Evolutionary conservation across 1,284 basidiomycete genomes (phyloP), one percentile per base, ranked within the genome.

Genomic region (Salmacisia buchloeana): DNA sequence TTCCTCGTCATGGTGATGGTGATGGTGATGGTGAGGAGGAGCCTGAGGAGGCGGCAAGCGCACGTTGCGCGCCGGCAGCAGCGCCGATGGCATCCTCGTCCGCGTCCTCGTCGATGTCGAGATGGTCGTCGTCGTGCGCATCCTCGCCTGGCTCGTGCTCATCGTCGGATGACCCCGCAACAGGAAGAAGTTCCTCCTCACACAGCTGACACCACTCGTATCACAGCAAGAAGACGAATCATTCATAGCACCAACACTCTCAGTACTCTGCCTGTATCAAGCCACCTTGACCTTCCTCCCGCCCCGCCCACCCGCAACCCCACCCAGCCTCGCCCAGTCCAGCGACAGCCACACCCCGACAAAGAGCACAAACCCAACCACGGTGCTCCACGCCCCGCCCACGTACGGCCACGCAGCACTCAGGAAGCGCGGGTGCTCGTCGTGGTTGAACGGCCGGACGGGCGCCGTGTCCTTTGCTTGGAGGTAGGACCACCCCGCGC

Each of bases 371-470:
- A 96, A 96, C 0, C 85, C 91, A 0, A 86, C 80, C 69, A 89
- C 89, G 0, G 92, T 94, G 81, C 89, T 91, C 74, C 93, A 86
- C 13, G 92, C 90, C 29, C 93, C 91, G 0, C 85, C 83, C 72
- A 97, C 97, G 81, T 94, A 98, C 0, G 94, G 94, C 89, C 89
- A 94, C 10, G 93, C 93, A 9, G 91, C 91, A 62, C 86, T 88
- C 69, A 98, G 85, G 85, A 94, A 97, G 43, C 94, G 86, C 12
- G 92, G 91, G 80, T 97, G 94, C 65, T 90, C 89, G 81, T 98
- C 92, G 81, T 97, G 94, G 64, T 92, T 85, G 34, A 92, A 90
- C 0, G 94, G 96, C 1, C 96, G 89, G 58, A 98, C 88, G 13
- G 92, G 87, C 3, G 92, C 90, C 21, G 86, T 89, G 7, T 87